Evolutionary conservation across 805 yeast genomes (phyloP).

Genomic region (Saturnispora sanitii): DNA sequence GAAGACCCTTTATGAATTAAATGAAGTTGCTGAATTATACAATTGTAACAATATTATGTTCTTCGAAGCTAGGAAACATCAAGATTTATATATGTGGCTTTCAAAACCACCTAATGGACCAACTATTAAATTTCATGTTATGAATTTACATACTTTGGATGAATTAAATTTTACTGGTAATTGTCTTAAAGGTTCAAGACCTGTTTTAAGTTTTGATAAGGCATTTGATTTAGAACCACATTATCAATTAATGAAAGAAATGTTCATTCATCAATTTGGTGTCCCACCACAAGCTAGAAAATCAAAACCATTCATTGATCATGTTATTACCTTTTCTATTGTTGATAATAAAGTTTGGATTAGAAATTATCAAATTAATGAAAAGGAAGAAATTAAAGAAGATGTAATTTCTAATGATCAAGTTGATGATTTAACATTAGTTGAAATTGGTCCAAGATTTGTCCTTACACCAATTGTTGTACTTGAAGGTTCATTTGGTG

Average conservation of each 20-base stretch:
- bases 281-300: constrained; percentile 93
- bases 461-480: constrained; percentile 87
- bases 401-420: constrained; percentile 17
- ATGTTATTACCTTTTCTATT: constrained; percentile 84
- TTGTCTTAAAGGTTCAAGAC: constrained; percentile 91
- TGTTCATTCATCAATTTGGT: constrained; percentile 76
- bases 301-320: constrained; percentile 90
- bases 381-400: constrained; percentile 42
- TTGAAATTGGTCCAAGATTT: constrained; percentile 95
- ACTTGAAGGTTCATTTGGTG: constrained; percentile 94
- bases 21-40: constrained; percentile 93
- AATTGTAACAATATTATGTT: constrained; percentile 92
- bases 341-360: constrained; percentile 95
- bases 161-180: constrained; percentile 96
- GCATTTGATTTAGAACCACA: constrained; percentile 65
- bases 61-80: constrained; percentile 94
- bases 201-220: constrained; percentile 79
- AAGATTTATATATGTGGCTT: constrained; percentile 88
- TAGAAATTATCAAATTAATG: constrained; percentile 82
- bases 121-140: constrained; percentile 84
- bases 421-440: constrained; percentile 57
- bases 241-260: constrained; percentile 66
- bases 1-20: constrained; percentile 76
- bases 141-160: constrained; percentile 91
- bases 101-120: constrained; percentile 98